Evolutionary conservation across 1,284 basidiomycete genomes (phyloP), one percentile per base, ranked within the genome.

Genomic region (Marasmius fiardii): DNA sequence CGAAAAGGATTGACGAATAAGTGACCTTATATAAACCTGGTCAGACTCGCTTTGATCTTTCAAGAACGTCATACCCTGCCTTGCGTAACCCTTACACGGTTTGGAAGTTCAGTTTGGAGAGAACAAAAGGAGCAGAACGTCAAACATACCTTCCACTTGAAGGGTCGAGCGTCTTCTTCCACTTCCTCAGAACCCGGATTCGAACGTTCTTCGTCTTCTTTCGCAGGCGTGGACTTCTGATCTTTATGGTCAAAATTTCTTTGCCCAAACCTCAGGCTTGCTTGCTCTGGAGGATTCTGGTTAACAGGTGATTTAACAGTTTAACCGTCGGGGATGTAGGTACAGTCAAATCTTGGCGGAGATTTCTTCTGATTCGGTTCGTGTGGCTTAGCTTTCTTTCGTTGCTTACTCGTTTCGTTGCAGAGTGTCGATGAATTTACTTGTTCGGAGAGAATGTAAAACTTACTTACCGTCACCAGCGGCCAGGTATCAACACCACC

Each of bases 21-120:
- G 10, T 31, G 10, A 31, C 4, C 28, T n/a, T n/a, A 31, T 4
- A 31, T 31, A 31, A 31, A 31, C 35, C 45, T 35, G 56, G 24
- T 60, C 57, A 5, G 56, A 60, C 43, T 80, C 80, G 58, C 82
- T 87, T 63, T 89, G 85, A 62, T 88, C 85, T 26, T 72, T 76
- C 54, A 90, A 69, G 67, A 90, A 90, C 5, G 83, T 85, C 74
- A 80, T 81, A 53, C 83, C 86, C 58, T 76, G 74, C 23, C 79
- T 74, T 12, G 83, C 83, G 49, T 72, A n/a, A n/a, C n/a, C n/a
- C n/a, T 81, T 74, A 54, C 20, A 33, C 16, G 50, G 28, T 48
- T 43, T 20, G 5, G 54, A 45, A 49, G 52, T 16, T 56, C 58
- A 45, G 57, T 64, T 66, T 54, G 55, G 39, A 41, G n/a, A n/a